Base-by-base conservation (phyloP, 2,329 filamentous ascomycete genomes). In the Pleomassaria siparia region DNA sequence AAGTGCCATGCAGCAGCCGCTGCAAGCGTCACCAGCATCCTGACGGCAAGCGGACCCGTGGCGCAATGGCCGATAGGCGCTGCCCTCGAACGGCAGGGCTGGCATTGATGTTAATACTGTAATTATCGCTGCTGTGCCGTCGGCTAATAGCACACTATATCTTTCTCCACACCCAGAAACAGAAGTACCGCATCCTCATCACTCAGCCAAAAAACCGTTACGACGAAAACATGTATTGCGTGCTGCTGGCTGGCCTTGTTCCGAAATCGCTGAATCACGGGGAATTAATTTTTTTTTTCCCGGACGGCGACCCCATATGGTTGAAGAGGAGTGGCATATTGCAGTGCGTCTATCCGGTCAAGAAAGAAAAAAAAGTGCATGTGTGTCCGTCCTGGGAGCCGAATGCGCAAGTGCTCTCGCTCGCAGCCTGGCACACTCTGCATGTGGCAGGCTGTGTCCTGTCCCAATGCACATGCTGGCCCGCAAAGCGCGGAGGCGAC, bases 1-100 rank as follows among this genome's bases (percentile, higher is more conserved):
- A n/a, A 57, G 54, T 56, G 53, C 48, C 56, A 65, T 62, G 58
- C 55, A 60, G 60, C 64, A 71, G 62, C 63, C 66, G 66, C 66
- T 70, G 65, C 62, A 71, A 60, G 66, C 67, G 66, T 64, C 51
- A 42, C 50, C 51, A 49, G 29, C 46, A 53, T 46, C 49, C 30
- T 50, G 40, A 54, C 53, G 57, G 57, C 53, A 60, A 47, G 36
- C 47, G 43, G 42, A 62, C 53, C 53, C 66, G 64, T 64, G 60
- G 63, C 62, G 62, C 54, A 56, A 63, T 59, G 54, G 62, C 58
- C 58, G 55, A 67, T 69, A 66, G 54, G 60, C 61, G 58, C 62
- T 50, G 46, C 40, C n/a, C 44, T 47, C 49, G 58, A 57, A 55
- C 58, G 45, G 56, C 61, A 67, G 63, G 63, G 62, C 64, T 68